Conservation (phyloP, 2,329 filamentous ascomycete species). For the Aspergillus sojae region DNA sequence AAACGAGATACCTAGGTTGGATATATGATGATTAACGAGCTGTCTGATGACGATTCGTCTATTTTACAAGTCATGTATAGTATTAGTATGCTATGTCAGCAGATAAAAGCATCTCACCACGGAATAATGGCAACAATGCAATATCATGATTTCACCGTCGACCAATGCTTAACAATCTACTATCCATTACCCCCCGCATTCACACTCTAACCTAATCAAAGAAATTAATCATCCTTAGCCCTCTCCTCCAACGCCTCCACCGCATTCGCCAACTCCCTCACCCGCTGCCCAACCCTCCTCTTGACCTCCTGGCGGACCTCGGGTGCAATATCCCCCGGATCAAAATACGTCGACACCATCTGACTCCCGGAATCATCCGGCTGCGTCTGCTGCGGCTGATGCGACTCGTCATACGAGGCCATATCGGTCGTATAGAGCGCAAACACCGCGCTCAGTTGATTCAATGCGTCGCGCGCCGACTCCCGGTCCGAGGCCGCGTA, state of each 20-base stretch:
- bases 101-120: neutral
- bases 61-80: conserved; percentile 8
- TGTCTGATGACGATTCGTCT: neutral
- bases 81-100: neutral
- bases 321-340: conserved; percentile 31
- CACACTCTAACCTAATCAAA: too few relatives aligned
- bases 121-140: neutral
- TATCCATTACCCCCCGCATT: neutral
- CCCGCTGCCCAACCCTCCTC: conserved; percentile 46
- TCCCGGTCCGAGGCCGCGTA: conserved; percentile 51
- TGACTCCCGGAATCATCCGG: conserved; percentile 18
- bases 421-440: conserved; percentile 33
- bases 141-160: neutral
- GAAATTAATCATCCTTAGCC: conserved; percentile 37
- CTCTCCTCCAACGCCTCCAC: conserved; percentile 46
- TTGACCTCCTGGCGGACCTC: conserved; percentile 46
- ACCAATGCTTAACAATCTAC: neutral
- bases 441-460: conserved; percentile 41
- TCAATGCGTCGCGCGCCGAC: conserved; percentile 49
- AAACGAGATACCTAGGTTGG: conserved; percentile 4
- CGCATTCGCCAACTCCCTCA: conserved; percentile 51
- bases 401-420: neutral
- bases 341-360: conserved; percentile 34
- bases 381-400: conserved; percentile 7
- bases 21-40: conserved; percentile 12